Evolutionary conservation across 2,329 filamentous ascomycete genomes (phyloP).

Genomic region (Trichoderma asperellum): DNA sequence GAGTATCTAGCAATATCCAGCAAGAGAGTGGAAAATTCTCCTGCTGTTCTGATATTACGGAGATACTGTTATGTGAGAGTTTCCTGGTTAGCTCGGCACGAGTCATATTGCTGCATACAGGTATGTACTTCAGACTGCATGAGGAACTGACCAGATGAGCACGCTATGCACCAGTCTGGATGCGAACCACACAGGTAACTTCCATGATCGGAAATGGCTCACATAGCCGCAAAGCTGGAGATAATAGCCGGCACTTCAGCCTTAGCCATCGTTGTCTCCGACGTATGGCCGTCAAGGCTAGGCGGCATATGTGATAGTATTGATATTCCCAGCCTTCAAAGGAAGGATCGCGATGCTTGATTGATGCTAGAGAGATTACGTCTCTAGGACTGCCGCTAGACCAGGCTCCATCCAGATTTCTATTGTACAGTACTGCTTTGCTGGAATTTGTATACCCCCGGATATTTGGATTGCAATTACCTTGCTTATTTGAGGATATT

Average conservation of each 20-base stretch:
- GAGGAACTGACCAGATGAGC: not conserved
- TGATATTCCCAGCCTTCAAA: conserved; percentile 3
- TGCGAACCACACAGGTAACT: not conserved
- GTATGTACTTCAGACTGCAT: conserved; percentile 5
- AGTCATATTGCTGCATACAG: conserved; percentile 11
- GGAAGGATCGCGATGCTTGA: conserved; percentile 19
- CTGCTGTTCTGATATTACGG: not conserved
- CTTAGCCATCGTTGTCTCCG: conserved; percentile 9
- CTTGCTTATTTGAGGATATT: not conserved
- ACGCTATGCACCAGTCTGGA: conserved; percentile 5
- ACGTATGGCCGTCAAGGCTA: conserved; percentile 24
- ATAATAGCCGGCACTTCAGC: conserved; percentile 22
- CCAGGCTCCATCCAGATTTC: not conserved
- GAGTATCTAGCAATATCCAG: not conserved
- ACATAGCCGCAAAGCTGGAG: conserved; percentile 14
- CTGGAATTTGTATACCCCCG: not conserved
- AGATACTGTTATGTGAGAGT: not conserved
- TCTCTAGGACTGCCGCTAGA: not conserved
- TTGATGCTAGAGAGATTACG: not conserved
- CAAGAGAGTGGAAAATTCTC: not conserved
- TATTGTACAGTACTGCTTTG: not conserved
- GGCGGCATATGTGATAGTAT: conserved; percentile 1
- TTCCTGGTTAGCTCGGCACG: not conserved
- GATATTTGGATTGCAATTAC: not conserved
- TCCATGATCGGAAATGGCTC: conserved; percentile 8